Percentiles rank a stretch among this genome's conserved stretches.
phyloP scores from a whole-genome alignment of 2,329 filamentous ascomycete species.

The Neonectria punicea region DNA sequence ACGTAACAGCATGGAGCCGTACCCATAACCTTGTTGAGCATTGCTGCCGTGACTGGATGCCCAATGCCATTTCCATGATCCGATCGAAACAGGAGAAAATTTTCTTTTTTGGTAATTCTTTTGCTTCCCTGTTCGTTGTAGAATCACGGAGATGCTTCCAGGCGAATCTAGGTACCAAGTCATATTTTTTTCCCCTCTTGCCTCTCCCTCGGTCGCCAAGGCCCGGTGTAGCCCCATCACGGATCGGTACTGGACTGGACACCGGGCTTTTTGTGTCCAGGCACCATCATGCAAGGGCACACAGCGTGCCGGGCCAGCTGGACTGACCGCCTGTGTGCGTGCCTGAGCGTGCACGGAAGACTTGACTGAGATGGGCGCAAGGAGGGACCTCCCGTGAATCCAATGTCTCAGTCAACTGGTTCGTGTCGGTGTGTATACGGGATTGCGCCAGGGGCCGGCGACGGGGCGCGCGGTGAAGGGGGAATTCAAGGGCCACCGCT shows the following conservation, averaged over 20 bases:
- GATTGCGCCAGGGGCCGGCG: not conserved
- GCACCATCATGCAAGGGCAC: constrained; percentile 41
- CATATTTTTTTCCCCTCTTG: constrained; percentile 22
- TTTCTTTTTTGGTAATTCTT: not conserved
- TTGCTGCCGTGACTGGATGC: constrained; percentile 1
- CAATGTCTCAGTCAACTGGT: constrained; percentile 16
- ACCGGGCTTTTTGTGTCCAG: constrained; percentile 21
- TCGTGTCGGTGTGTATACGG: not conserved
- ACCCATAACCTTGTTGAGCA: constrained; percentile 4
- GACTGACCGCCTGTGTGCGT: constrained; percentile 35
- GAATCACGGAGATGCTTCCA: not conserved
- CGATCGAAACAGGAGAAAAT: constrained; percentile 11
- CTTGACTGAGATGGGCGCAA: constrained; percentile 29
- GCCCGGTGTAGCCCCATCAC: constrained; percentile 13
- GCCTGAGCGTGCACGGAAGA: not conserved
- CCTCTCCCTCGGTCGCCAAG: constrained; percentile 6
- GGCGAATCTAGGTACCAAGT: not conserved
- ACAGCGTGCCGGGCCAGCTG: constrained; percentile 27
- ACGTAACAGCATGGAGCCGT: not conserved
- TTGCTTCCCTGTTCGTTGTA: not conserved
- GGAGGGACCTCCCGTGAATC: constrained; percentile 13
- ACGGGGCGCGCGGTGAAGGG: not conserved
- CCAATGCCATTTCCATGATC: not conserved
- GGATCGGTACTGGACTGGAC: not conserved
- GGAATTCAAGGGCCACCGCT: not conserved